These are phyloP conservation scores for Sarcodon aspratus DNA, from an alignment of 768 basidiomycete species.

Conservation along the genomic window DNA sequence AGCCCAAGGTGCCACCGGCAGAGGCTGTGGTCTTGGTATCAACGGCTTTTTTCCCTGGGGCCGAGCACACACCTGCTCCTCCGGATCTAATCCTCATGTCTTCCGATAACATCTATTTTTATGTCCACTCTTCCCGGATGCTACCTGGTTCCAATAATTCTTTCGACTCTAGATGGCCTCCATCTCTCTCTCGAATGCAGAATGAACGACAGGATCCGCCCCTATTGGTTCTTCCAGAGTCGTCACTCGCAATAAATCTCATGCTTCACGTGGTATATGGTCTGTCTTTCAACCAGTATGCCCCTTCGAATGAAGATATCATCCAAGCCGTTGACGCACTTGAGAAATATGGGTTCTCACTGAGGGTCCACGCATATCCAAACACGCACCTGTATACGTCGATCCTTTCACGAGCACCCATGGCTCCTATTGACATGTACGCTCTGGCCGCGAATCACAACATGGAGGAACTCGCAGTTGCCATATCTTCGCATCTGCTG, in stretches of 20 bases:
- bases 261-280: constrained; percentile 21
- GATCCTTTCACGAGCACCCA: constrained; percentile 22
- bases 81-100: constrained; percentile 15
- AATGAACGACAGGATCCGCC: constrained; percentile 17
- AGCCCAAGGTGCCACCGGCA: too few relatives aligned
- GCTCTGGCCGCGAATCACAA: constrained; percentile 24
- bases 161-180: constrained; percentile 8
- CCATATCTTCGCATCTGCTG: constrained; percentile 24
- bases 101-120: constrained; percentile 19
- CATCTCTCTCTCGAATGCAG: constrained; percentile 1
- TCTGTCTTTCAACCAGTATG: constrained; percentile 13
- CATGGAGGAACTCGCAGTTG: constrained; percentile 24
- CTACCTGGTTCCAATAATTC: constrained; percentile 11
- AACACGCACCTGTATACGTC: constrained; percentile 17
- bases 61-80: constrained; percentile 1
- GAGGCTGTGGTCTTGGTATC: constrained; percentile 9
- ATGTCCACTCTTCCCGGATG: constrained; percentile 13
- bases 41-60: constrained; percentile 8
- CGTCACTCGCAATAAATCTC: constrained; percentile 16
- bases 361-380: constrained; percentile 12
- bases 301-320: constrained; percentile 14
- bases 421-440: constrained; percentile 26
- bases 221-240: constrained; percentile 14
- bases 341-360: constrained; percentile 14
- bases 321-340: constrained; percentile 11